Base-by-base conservation (phyloP, 2,329 filamentous ascomycete species). In the Scleromitrula shiraiana region DNA sequence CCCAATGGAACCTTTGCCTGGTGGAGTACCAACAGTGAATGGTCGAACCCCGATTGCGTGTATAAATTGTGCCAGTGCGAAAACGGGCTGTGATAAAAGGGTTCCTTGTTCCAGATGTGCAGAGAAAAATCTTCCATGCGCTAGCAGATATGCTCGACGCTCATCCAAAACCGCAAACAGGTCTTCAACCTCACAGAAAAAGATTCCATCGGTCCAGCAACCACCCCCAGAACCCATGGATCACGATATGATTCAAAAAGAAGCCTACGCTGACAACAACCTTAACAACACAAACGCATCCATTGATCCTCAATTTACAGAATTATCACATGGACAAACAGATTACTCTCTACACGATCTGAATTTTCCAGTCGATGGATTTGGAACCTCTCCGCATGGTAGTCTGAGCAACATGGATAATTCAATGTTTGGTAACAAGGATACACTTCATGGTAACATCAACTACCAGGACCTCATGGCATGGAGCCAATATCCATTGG, bases 11-110 rank as follows among this genome's bases (percentile, higher is more conserved):
- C 65, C 69, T 2, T 56, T 47, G 17, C 45, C 70, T 0, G 71
- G 68, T 12, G 67, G 67, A n/a, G 62, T 70, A 3, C 67, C 68
- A 4, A 68, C 68, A 0, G 59, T 72, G 10, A 65, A 61, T 12
- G 62, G 65, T 23, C 61, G 66, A 38, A 70, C 67, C 8, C 70
- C 69, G 4, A 76, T 76, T 53, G 71, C 73, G 3, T 76, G 73
- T 57, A 63, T 67, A 36, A 71, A 71, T 51, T 76, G 73, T 49
- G 70, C 72, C 24, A 71, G 65, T 53, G 72, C 72, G 26, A 75
- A 76, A 60, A 74, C 71, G 2, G 71, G 69, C 7, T 76, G 73
- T 48, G 72, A 75, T 50, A 76, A 75, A 57, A 63, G 65, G 46
- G 67, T 71, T 1, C 72, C 72, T 0, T 76, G 73, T 53, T 65